phyloP scores from a whole-genome alignment of 176 grass and related monocot genomes.

The Carex parvula region DNA sequence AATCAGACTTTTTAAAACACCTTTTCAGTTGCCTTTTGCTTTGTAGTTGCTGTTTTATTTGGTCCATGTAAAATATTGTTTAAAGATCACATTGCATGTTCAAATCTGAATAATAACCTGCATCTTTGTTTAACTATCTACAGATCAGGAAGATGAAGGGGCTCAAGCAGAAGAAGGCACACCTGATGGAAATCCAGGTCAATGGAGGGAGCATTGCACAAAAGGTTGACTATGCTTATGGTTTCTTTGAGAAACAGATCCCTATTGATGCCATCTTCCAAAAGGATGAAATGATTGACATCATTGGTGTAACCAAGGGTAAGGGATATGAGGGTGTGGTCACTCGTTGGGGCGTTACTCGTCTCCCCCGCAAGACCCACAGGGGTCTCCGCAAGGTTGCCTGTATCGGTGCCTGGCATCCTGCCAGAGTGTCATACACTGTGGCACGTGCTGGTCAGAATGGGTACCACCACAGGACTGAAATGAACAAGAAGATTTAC shows the following conservation, averaged over 20 bases:
- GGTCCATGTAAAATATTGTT: neutral
- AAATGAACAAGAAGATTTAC: slow-evolving; percentile 94
- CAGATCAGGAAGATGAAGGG: slow-evolving; percentile 97
- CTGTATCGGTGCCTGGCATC: slow-evolving; percentile 96
- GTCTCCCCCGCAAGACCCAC: slow-evolving; percentile 98
- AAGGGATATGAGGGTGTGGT: slow-evolving; percentile 98
- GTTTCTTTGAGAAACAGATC: slow-evolving; percentile 80
- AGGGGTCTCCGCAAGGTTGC: slow-evolving; percentile 94
- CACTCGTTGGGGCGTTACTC: slow-evolving; percentile 95
- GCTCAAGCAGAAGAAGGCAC: slow-evolving; percentile 92
- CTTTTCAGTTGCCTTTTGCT: no score
- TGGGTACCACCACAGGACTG: slow-evolving; percentile 89
- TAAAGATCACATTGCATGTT: neutral
- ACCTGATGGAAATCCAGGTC: slow-evolving; percentile 91
- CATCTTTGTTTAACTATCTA: neutral
- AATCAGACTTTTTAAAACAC: neutral
- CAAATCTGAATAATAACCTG: neutral
- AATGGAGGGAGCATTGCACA: slow-evolving; percentile 81
- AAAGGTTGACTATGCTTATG: slow-evolving; percentile 83
- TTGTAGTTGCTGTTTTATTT: no score
- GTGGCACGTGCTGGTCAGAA: slow-evolving; percentile 95
- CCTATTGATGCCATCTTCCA: slow-evolving; percentile 76
- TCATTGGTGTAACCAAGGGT: slow-evolving; percentile 95
- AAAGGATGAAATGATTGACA: slow-evolving; percentile 97
- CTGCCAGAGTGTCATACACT: slow-evolving; percentile 87